Conservation (phyloP, 2,329 filamentous ascomycete species). For the Rhinocladiella mackenziei region DNA sequence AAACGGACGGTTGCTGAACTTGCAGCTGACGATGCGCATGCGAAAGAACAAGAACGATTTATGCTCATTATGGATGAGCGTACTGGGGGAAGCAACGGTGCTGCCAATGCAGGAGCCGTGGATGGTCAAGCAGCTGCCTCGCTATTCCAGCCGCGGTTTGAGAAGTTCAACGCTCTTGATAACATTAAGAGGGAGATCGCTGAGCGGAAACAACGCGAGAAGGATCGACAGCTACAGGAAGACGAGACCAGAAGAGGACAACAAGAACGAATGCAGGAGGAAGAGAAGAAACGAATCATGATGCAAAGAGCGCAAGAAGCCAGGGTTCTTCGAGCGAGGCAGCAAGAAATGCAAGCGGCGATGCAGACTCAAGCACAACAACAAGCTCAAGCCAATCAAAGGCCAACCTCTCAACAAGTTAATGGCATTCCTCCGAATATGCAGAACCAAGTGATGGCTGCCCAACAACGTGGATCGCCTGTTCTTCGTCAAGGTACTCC, state of each 20-base stretch:
- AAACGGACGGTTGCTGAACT: conserved; percentile 94
- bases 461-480: conserved; percentile 46
- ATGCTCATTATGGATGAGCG: conserved; percentile 92
- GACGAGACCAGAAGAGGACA: conserved; percentile 48
- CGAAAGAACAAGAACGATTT: conserved; percentile 82
- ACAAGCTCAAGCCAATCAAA: conserved; percentile 38
- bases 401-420: conserved; percentile 47
- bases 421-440: conserved; percentile 47
- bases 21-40: conserved; percentile 87
- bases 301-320: conserved; percentile 34
- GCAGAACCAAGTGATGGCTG: conserved; percentile 34
- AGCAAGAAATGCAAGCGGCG: conserved; percentile 38
- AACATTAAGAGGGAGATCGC: conserved; percentile 75
- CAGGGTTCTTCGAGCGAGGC: conserved; percentile 30
- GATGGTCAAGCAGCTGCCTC: conserved; percentile 68
- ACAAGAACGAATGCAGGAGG: conserved; percentile 46
- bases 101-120: conserved; percentile 59
- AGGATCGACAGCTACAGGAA: conserved; percentile 46
- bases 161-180: conserved; percentile 85
- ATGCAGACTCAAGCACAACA: conserved; percentile 37
- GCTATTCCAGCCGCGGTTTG: conserved; percentile 81
- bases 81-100: conserved; percentile 54
- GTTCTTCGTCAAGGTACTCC: conserved; percentile 47
- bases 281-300: conserved; percentile 46
- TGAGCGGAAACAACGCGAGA: conserved; percentile 57